Evolutionary conservation across 2,329 filamentous ascomycete genomes (phyloP).

Genomic region (Corynespora cassiicola): DNA sequence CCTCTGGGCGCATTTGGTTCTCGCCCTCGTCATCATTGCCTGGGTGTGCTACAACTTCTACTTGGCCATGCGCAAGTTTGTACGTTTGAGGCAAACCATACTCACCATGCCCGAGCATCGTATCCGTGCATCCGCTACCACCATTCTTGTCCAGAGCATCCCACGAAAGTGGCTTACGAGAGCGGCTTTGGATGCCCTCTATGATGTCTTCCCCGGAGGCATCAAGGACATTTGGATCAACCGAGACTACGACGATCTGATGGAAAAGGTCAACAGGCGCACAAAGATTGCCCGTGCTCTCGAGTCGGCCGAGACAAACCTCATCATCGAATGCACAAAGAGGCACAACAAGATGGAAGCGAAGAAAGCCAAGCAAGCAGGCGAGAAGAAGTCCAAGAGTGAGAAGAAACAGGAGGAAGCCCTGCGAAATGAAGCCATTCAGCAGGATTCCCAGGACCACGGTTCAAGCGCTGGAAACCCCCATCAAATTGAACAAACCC

Average conservation of each 20-base stretch:
- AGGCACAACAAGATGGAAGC: conserved; percentile 73
- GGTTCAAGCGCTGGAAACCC: conserved; percentile 64
- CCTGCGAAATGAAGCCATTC: conserved; percentile 60
- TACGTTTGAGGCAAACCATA: conserved; percentile 92
- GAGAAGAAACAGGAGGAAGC: conserved; percentile 69
- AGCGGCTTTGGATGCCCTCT: conserved; percentile 81
- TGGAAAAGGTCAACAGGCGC: conserved; percentile 81
- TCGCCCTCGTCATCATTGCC: conserved; percentile 77
- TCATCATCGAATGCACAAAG: conserved; percentile 82
- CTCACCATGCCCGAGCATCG: conserved; percentile 94
- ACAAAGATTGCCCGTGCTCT: conserved; percentile 74
- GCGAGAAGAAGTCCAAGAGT: conserved; percentile 60
- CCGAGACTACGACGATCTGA: conserved; percentile 80
- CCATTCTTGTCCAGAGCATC: conserved; percentile 89
- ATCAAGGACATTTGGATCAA: conserved; percentile 98
- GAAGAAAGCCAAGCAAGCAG: conserved; percentile 69
- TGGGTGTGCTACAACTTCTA: conserved; percentile 92
- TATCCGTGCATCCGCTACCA: conserved; percentile 90
- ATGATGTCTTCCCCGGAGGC: conserved; percentile 95
- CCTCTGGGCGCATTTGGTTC: conserved; percentile 83
- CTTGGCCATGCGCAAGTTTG: conserved; percentile 82
- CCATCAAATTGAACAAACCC: conserved; percentile 60
- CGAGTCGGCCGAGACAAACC: conserved; percentile 81
- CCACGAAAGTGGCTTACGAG: conserved; percentile 88
- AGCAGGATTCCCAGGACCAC: conserved; percentile 58